Base-by-base conservation (phyloP, 805 yeast species). In the Candida sphagnicola region DNA sequence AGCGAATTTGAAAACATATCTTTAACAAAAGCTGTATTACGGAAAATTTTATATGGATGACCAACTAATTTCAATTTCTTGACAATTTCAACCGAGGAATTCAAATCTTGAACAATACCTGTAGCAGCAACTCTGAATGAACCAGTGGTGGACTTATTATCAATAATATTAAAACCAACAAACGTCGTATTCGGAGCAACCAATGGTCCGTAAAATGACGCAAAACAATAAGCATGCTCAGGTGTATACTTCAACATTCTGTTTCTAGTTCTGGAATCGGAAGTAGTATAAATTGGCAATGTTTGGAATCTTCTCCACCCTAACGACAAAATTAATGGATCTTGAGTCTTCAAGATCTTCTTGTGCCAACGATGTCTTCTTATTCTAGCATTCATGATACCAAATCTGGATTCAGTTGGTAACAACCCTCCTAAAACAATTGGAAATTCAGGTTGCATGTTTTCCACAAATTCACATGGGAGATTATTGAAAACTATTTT, bases 271-370 rank as follows among this genome's bases (percentile, higher is more conserved):
- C 99, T 77, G 5, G 99, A 93, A 62, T 93, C 99, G 5, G 95
- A 80, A 0, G 99, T 93, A 3, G 99, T 90, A 60, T 90, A 93
- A 18, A 93, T 75, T 6, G 99, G 99, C 39, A 91, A 67, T 0
- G 99, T 90, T 64, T 93, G 99, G 69, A 93, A 95, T 61, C 99
- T 75, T 69, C 99, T 80, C 99, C 99, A 93, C 28, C 99, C 99
- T 31, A 93, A 66, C 0, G 98, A 91, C 35, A 93, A 60, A 39
- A 93, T 88, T 48, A 95, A 72, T 1, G 99, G 99, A 65, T 93
- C 99, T 56, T 88, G 95, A 8, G 97, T 79, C 62, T 93, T 93
- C 52, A 93, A 72, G 42, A 95, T 87, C 74, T 89, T 89, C 58
- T 89, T 91, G 65, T 93, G 97, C 99, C 99, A 93, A 70, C 99